A percentile compares a stretch with the other conserved stretches of the same genome.
These are phyloP conservation scores for Aspergillus ruber DNA, from an alignment of 2,329 filamentous ascomycete species.

Conservation along the genomic window DNA sequence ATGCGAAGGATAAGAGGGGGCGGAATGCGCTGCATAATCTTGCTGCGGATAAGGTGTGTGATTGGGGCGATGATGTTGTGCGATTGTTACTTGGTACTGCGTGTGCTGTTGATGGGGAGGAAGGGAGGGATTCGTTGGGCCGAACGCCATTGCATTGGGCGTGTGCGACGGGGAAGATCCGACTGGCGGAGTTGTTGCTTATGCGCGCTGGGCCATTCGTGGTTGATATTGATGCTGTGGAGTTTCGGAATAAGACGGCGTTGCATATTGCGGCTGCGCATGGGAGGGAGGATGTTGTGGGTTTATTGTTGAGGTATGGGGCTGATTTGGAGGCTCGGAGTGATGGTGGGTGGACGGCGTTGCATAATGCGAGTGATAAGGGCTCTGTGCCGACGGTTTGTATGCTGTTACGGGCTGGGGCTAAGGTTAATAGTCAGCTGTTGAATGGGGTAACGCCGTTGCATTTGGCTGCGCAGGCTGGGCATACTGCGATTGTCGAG, in stretches of 20 bases:
- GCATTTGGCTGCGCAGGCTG: constrained; percentile 35
- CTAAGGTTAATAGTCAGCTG: constrained; percentile 33
- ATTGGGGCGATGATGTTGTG: constrained; percentile 44
- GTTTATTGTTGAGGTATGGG: constrained; percentile 37
- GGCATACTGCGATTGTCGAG: constrained; percentile 32
- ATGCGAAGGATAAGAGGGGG: constrained; percentile 24
- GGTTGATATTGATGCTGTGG: constrained; percentile 39
- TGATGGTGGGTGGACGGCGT: constrained; percentile 48
- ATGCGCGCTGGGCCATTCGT: constrained; percentile 23
- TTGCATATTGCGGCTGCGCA: constrained; percentile 46
- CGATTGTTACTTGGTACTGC: constrained; percentile 33
- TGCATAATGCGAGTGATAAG: constrained; percentile 50
- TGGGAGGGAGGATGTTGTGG: constrained; percentile 31
- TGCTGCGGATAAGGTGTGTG: constrained; percentile 41
- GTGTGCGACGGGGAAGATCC: constrained; percentile 50
- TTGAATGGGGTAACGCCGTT: constrained; percentile 35
- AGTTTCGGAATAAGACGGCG: constrained; percentile 39
- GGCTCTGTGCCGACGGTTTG: constrained; percentile 41
- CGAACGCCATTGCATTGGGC: constrained; percentile 55
- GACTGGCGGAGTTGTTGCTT: constrained; percentile 45
- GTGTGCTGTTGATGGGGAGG: constrained; percentile 35
- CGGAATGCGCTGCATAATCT: constrained; percentile 37
- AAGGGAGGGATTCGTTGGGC: constrained; percentile 39
- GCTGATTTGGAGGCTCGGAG: constrained; percentile 44
- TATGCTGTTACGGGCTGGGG: constrained; percentile 34